Evolutionary conservation across 345 rosid species (phyloP), one percentile per base, ranked within the genome.

Genomic region (Syzygium aqueum): DNA sequence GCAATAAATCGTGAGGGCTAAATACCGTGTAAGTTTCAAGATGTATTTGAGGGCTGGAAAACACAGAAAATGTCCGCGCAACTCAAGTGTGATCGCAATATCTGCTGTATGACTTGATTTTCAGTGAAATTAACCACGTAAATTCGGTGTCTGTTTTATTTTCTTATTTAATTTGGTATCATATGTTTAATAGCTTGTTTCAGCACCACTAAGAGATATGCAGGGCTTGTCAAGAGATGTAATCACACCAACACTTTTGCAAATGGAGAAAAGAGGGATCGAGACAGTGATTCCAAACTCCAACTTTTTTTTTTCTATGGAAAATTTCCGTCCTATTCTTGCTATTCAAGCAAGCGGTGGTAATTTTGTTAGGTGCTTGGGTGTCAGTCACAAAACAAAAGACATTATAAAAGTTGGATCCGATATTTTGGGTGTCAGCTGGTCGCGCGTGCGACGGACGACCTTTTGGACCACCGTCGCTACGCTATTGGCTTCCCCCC

Each of bases 381-480:
- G 80, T 17, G 80, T 17, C 73, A n/a, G 37, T 59, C 65, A 59
- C 30, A 6, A 46, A 33, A 4, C 25, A 33, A 67, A 67, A 67
- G 7, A 17, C 17, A 17, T 67, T 67, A 67, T 67, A 67, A 53
- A 22, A 92, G 94, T 94, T 94, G 95, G 89, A 90, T 54, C 89
- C 90, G 92, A 89, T 90, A 84, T 53, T 53, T 86, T 84, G 90
- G 91, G 86, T 84, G 87, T 80, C 88, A 22, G 67, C 37, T 15
- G 67, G 5, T 43, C 46, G 46, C 46, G 46, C n/a, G 54, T 28
- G 67, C 28, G 46, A 85, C 43, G n/a, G 33, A 54, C 82, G 82
- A 73, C 82, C 49, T 19, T 13, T 23, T 23, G 80, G 14, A 19
- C 82, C 49, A 19, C 82, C 82, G 49, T 10, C 82, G 4, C 82